Evolutionary conservation across 495 filamentous ascomycete species (phyloP), one percentile per base, ranked within the genome.

Genomic region (Penicillium parvum): DNA sequence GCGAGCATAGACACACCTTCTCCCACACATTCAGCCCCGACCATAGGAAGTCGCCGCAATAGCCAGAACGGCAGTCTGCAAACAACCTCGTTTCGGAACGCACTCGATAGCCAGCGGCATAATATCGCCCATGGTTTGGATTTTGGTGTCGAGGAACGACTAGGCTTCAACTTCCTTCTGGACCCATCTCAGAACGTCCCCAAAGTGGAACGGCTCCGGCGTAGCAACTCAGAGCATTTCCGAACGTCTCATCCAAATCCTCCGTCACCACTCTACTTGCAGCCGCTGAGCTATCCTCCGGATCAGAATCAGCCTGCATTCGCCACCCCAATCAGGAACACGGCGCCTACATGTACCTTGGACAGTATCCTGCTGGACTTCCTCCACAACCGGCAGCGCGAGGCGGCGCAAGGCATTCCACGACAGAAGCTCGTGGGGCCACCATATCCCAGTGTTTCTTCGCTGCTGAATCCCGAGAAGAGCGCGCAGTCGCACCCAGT

Each of bases 301-400:
- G 62, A 66, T 8, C 53, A 61, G 20, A 26, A 42, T 3, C 29
- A 49, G 4, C 48, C 64, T 14, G 62, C 73, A 18, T 63, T 66
- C 51, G 45, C 71, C 20, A 69, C 68, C 8, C 76, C 81, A 7
- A 69, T 85, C 23, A 70, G 70, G 25, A 84, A 85, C 48, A 66
- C 72, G 11, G 53, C 71, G 6, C 74, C 87, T 2, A 85, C 81
- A 5, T 90, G 84, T 58, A 75, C 86, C 0, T 69, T 92, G 6
- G 88, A 92, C 55, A 69, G 59, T 42, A 73, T 95, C 19, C 69
- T 95, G 32, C 67, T 88, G n/a, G 79, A 88, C 51, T 91, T 90
- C 55, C 72, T 90, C 11, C 64, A 74, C n/a, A 77, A 82, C 37
- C 71, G 80, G 21, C 84, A 82, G 17, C 73, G 75, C 32, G 80